Percentiles rank a stretch among this genome's conserved stretches.
Evolutionary conservation across 257 asterid genomes (phyloP).

Genomic region (Solanum megistacrolobum): DNA sequence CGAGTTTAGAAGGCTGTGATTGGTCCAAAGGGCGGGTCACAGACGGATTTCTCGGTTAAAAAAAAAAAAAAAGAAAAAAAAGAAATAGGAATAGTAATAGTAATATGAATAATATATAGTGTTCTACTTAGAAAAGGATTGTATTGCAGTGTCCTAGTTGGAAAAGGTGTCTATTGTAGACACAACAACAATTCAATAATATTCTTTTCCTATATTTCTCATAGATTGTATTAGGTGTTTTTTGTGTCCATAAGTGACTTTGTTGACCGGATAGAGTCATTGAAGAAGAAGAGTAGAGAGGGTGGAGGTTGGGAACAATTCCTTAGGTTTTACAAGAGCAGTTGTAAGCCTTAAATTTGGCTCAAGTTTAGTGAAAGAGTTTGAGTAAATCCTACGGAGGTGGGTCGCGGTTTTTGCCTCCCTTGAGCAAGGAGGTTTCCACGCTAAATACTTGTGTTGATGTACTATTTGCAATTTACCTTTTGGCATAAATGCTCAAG

Average conservation of each 20-base stretch:
- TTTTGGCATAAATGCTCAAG: neutral
- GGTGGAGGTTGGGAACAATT: neutral
- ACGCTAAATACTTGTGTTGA: neutral
- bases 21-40: too few relatives aligned
- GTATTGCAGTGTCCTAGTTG: too few relatives aligned
- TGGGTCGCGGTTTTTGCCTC: neutral
- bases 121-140: too few relatives aligned
- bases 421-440: neutral
- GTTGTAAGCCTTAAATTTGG: neutral
- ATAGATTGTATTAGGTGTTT: neutral
- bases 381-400: neutral
- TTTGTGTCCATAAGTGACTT: neutral
- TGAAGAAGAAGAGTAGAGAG: neutral
- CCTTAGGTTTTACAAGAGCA: neutral
- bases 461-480: neutral
- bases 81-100: too few relatives aligned
- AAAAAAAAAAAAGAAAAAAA: too few relatives aligned
- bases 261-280: neutral
- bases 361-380: neutral
- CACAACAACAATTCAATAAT: too few relatives aligned
- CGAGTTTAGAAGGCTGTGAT: too few relatives aligned
- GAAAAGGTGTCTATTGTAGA: too few relatives aligned
- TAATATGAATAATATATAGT: too few relatives aligned
- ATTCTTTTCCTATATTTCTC: too few relatives aligned
- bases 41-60: too few relatives aligned